Base-by-base conservation (phyloP, 23 red algal genomes). In the Gracilaria domingensis region DNA sequence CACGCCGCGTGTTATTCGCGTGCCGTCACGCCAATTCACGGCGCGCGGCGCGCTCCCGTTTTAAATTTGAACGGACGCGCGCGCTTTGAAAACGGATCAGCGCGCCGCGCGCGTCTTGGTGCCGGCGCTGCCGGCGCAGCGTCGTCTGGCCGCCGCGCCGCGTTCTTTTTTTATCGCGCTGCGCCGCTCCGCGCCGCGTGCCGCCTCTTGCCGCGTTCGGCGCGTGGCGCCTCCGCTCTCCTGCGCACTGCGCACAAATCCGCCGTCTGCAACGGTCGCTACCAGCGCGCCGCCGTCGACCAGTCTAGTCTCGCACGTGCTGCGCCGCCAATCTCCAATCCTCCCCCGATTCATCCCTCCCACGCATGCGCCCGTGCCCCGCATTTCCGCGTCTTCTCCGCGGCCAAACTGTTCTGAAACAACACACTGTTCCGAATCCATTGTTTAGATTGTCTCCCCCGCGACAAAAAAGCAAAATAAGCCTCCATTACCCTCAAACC, bases 21-120 rank as follows among this genome's bases (percentile, higher is more conserved):
- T 24, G 55, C 6, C 20, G 55, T 59, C 7, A 59, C 55, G 55
- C 20, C 12, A 29, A 65, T 65, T 65, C 60, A 65, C 60, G 60
- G 60, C 42, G 42, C 42, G 42, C 11, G 42, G 5, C 60, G 60
- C 60, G 60, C 25, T 25, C 24, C 60, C 55, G 60, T 25, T 69
- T 66, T 69, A 18, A 69, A 69, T 69, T 69, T 69, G 64, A 69
- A 69, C 64, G 64, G 64, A 32, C 32, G 64, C 28, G 64, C 64
- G 30, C 51, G 51, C 51, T n/a, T n/a, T n/a, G n/a, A n/a, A n/a
- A 20, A 7, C 51, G 51, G 8, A 7, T 55, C 18, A 17, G 51
- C 11, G 51, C 51, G 51, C 51, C 14, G 51, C 51, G 51, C 51
- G 51, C 51, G 51, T 16, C 1, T 55, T 55, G 14, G 6, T 18